These are phyloP conservation scores for Skeletonema tropicum DNA, from an alignment of 108 stramenopile genomes.

Conservation along the genomic window DNA sequence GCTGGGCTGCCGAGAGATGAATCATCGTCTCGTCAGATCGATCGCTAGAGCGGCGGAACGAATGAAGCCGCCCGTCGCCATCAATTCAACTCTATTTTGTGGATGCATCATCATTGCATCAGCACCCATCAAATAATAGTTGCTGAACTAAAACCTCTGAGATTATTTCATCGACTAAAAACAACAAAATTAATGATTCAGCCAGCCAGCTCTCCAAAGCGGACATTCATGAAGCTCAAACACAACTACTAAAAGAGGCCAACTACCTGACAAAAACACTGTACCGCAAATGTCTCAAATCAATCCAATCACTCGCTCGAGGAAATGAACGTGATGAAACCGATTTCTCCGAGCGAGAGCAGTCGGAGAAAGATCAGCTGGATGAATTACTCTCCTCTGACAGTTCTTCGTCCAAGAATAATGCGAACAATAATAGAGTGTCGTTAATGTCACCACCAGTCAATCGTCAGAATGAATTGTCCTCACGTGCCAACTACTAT, in stretches of 20 bases:
- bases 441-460: slow-evolving; percentile 73
- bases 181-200: slow-evolving; percentile 1
- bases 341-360: slow-evolving; percentile 66
- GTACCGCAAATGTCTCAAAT: slow-evolving; percentile 73
- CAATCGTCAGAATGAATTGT: slow-evolving; percentile 75
- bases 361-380: slow-evolving; percentile 41
- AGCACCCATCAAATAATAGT: neutral
- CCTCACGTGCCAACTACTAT: slow-evolving; percentile 80
- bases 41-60: neutral
- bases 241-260: slow-evolving; percentile 62
- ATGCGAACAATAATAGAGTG: neutral
- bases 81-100: neutral
- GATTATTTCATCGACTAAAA: neutral
- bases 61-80: neutral
- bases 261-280: slow-evolving; percentile 61
- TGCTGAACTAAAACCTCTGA: neutral
- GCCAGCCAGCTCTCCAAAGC: neutral
- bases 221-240: slow-evolving; percentile 14
- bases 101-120: neutral
- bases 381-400: neutral
- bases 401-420: neutral
- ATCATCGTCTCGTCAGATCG: neutral
- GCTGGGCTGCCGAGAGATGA: neutral
- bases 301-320: slow-evolving; percentile 49
- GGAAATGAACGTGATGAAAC: slow-evolving; percentile 81